These are phyloP conservation scores for Dianthus caryophyllus DNA, from an alignment of 148 eudicot species.

Conservation along the genomic window DNA sequence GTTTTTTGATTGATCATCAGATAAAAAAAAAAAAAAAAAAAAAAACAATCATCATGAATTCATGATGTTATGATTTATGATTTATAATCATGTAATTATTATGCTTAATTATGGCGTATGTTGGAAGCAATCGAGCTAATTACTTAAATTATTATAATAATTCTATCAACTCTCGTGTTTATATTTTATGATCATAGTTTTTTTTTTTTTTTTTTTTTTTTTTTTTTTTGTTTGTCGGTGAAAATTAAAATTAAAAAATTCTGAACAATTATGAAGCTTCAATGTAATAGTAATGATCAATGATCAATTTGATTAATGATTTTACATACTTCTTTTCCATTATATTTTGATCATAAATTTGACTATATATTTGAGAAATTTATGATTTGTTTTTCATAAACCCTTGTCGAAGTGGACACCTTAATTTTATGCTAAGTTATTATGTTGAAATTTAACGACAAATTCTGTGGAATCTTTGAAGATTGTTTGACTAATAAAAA, in stretches of 20 bases:
- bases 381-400: neutral
- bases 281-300: neutral
- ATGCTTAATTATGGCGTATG: constrained; percentile 20
- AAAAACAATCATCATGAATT: too few relatives aligned
- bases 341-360: too few relatives aligned
- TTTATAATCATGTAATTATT: neutral
- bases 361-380: neutral
- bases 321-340: too few relatives aligned
- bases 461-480: neutral
- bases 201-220: neutral
- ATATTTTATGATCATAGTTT: neutral
- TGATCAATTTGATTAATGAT: too few relatives aligned
- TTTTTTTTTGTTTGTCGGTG: neutral
- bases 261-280: neutral
- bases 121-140: constrained; percentile 17
- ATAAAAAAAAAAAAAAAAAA: constrained; percentile 16
- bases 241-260: neutral
- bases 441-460: neutral
- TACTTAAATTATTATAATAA: constrained; percentile 1
- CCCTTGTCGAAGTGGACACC: neutral
- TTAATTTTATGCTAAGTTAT: neutral
- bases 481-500: neutral
- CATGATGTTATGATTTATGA: too few relatives aligned
- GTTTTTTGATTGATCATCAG: constrained; percentile 20
- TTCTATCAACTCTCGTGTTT: neutral